Conservation (phyloP, 345 rosid species). For the Boechera retrofracta region DNA sequence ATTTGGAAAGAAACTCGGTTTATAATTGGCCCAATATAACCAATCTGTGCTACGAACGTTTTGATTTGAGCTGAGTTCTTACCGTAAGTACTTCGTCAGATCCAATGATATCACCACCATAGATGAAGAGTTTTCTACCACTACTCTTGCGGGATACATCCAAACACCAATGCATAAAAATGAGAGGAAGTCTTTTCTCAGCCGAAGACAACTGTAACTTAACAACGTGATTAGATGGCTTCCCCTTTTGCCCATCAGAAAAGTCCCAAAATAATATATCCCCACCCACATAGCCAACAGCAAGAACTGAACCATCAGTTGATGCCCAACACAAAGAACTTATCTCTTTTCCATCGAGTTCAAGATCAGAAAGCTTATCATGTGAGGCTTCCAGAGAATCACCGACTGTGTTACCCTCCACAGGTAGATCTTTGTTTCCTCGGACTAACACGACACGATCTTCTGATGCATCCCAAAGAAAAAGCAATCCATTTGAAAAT, state of each 20-base stretch:
- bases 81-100: conserved; percentile 86
- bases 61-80: conserved; percentile 28
- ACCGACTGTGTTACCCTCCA: conserved; percentile 53
- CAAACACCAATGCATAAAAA: conserved; percentile 69
- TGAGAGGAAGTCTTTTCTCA: conserved; percentile 78
- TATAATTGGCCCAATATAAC: conserved; percentile 19
- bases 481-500: conserved; percentile 69
- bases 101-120: conserved; percentile 88
- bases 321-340: conserved; percentile 92
- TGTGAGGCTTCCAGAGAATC: conserved; percentile 45
- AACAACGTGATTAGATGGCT: conserved; percentile 57
- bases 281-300: conserved; percentile 89
- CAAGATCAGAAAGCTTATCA: conserved; percentile 50
- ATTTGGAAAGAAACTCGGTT: conserved; percentile 17
- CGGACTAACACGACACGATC: conserved; percentile 58
- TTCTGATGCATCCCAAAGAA: conserved; percentile 87
- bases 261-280: conserved; percentile 84
- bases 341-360: conserved; percentile 73
- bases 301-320: conserved; percentile 75
- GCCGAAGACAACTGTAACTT: conserved; percentile 76
- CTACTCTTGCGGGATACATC: conserved; percentile 52
- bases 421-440: conserved; percentile 72
- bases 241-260: conserved; percentile 51
- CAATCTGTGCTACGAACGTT: conserved; percentile 27
- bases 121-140: conserved; percentile 74